These are phyloP conservation scores for Beauveria asiatica DNA, from an alignment of 2,329 filamentous ascomycete species.

Conservation along the genomic window DNA sequence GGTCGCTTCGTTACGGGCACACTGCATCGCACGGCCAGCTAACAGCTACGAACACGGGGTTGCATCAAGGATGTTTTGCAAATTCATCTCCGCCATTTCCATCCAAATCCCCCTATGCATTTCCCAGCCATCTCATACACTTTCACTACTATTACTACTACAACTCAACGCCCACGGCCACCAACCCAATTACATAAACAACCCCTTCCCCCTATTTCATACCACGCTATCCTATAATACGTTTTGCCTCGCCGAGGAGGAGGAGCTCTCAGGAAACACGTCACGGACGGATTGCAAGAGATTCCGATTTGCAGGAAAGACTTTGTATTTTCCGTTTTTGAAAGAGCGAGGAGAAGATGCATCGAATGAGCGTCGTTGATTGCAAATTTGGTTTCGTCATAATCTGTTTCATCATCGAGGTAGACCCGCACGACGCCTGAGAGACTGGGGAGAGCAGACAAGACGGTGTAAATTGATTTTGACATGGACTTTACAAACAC, in stretches of 20 bases:
- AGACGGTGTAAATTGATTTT: constrained; percentile 4
- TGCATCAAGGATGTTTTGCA: neutral
- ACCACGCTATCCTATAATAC: constrained; percentile 9
- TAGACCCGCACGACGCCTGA: neutral
- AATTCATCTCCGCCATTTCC: neutral
- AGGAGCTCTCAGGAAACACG: neutral
- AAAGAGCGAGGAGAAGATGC: neutral
- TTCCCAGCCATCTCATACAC: neutral
- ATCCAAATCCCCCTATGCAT: neutral
- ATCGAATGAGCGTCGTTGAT: constrained; percentile 3
- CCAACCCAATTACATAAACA: neutral
- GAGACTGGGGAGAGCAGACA: neutral
- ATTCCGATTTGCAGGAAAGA: neutral
- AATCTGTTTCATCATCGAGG: constrained; percentile 5
- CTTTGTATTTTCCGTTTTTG: neutral
- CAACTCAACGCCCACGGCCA: neutral
- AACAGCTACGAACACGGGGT: neutral
- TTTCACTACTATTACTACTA: constrained; percentile 1
- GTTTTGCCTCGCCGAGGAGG: constrained; percentile 1
- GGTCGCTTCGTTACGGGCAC: neutral
- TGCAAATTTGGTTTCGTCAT: neutral
- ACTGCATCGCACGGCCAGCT: neutral
- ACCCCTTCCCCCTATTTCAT: neutral
- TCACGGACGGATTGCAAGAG: neutral
- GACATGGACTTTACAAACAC: constrained; percentile 12